Evolutionary conservation across 1,284 basidiomycete species (phyloP).

Genomic region (Calocybe gambosa): DNA sequence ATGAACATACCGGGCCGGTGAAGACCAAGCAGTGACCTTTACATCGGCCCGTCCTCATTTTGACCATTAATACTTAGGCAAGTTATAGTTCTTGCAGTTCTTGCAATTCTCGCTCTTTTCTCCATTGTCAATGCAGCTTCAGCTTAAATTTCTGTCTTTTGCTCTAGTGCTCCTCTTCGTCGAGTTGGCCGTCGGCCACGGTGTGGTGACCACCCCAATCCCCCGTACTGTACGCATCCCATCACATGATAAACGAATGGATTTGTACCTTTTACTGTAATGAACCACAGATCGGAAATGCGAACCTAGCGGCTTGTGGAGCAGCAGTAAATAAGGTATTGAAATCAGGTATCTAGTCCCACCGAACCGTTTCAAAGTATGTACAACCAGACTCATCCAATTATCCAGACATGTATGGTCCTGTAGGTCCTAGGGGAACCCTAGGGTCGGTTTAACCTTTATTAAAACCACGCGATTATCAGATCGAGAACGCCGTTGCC

Average conservation of each 20-base stretch:
- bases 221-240: slow-evolving; percentile 21
- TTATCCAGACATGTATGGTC: slow-evolving; percentile 23
- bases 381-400: background rate
- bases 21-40: background rate
- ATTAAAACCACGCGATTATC: slow-evolving; percentile 1
- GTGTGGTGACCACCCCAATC: slow-evolving; percentile 24
- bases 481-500: slow-evolving; percentile 28
- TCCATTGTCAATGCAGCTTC: background rate
- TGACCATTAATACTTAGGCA: background rate
- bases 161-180: slow-evolving; percentile 1
- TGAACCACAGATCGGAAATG: slow-evolving; percentile 24
- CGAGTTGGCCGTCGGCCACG: slow-evolving; percentile 19
- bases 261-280: slow-evolving; percentile 1
- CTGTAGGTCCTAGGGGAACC: slow-evolving; percentile 17
- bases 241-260: background rate
- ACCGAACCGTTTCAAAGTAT: background rate
- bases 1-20: slow-evolving; percentile 4
- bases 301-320: slow-evolving; percentile 26
- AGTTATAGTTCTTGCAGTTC: too few species aligned
- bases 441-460: background rate
- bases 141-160: slow-evolving; percentile 1
- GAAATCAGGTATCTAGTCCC: slow-evolving; percentile 18
- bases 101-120: background rate
- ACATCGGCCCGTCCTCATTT: slow-evolving; percentile 1
- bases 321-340: slow-evolving; percentile 23